Percentiles rank a stretch among this genome's conserved stretches.
These are phyloP conservation scores for Saccharomyces eubayanus DNA, from an alignment of 805 yeast species.

Conservation along the genomic window DNA sequence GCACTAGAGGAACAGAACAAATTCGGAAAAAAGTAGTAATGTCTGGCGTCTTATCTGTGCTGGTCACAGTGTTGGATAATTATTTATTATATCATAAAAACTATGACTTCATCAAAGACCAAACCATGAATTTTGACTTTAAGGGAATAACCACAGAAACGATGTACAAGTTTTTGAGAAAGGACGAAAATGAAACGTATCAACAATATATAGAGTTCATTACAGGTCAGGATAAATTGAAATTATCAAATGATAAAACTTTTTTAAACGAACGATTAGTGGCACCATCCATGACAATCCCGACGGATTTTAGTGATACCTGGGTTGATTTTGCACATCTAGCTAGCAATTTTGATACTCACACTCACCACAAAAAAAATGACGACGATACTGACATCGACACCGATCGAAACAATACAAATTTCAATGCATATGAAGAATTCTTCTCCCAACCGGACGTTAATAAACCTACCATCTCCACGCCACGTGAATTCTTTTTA, in stretches of 20 bases:
- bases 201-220: slow-evolving; percentile 14
- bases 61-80: slow-evolving; percentile 88
- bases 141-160: slow-evolving; percentile 11
- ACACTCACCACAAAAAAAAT: background rate
- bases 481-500: slow-evolving; percentile 48
- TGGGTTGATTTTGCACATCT: slow-evolving; percentile 12
- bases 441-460: slow-evolving; percentile 11
- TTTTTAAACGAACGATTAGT: slow-evolving; percentile 9
- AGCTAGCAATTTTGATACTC: background rate
- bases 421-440: slow-evolving; percentile 4
- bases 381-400: slow-evolving; percentile 1
- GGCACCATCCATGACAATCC: slow-evolving; percentile 10
- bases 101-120: slow-evolving; percentile 24
- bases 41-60: slow-evolving; percentile 84
- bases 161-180: slow-evolving; percentile 12
- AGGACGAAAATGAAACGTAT: slow-evolving; percentile 13
- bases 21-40: slow-evolving; percentile 80
- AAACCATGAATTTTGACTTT: slow-evolving; percentile 13
- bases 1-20: slow-evolving; percentile 85
- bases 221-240: slow-evolving; percentile 13
- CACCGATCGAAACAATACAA: background rate
- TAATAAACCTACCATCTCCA: slow-evolving; percentile 21
- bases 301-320: slow-evolving; percentile 20
- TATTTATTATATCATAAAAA: slow-evolving; percentile 42
- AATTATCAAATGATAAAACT: slow-evolving; percentile 8